These are phyloP conservation scores for Allantophomopsis cytisporea DNA, from an alignment of 2,329 filamentous ascomycete genomes.

Conservation along the genomic window DNA sequence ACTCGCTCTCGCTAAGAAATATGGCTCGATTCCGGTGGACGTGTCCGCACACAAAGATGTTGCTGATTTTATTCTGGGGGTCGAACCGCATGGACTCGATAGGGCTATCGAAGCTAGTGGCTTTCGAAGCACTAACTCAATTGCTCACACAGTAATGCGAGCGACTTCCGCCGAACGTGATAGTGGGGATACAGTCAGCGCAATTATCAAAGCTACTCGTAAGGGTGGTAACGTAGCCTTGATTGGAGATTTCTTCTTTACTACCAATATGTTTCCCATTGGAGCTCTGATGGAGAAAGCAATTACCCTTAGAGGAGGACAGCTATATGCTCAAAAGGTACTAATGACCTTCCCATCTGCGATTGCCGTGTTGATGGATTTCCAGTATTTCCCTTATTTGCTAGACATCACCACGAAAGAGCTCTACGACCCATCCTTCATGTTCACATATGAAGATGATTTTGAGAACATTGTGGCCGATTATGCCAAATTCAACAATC, in stretches of 20 bases:
- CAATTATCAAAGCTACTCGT: conserved; percentile 15
- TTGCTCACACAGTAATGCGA: conserved; percentile 11
- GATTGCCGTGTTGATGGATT: too few species aligned
- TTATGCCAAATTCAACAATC: conserved; percentile 11
- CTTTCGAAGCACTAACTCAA: conserved; percentile 12
- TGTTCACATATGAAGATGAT: conserved; percentile 17
- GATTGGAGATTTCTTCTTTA: conserved; percentile 17
- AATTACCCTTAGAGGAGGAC: conserved; percentile 17
- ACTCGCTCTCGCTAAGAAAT: conserved; percentile 14
- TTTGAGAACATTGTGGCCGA: conserved; percentile 17
- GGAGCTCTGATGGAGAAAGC: conserved; percentile 20
- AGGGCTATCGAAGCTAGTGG: conserved; percentile 18
- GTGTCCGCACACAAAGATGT: conserved; percentile 11
- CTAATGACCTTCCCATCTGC: too few species aligned
- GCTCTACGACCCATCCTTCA: conserved; percentile 16
- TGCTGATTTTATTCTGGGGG: conserved; percentile 16
- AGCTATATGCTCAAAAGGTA: conserved; percentile 9
- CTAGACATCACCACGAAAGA: conserved; percentile 13
- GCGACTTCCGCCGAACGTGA: conserved; percentile 13
- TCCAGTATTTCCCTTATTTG: conserved; percentile 17
- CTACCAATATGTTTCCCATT: conserved; percentile 16
- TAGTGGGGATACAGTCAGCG: conserved; percentile 15
- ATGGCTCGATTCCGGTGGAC: conserved; percentile 16
- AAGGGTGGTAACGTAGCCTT: conserved; percentile 17
- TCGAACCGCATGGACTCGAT: conserved; percentile 17